Conservation (phyloP, 805 yeast species). For the Diddensiella santjacobensis region DNA sequence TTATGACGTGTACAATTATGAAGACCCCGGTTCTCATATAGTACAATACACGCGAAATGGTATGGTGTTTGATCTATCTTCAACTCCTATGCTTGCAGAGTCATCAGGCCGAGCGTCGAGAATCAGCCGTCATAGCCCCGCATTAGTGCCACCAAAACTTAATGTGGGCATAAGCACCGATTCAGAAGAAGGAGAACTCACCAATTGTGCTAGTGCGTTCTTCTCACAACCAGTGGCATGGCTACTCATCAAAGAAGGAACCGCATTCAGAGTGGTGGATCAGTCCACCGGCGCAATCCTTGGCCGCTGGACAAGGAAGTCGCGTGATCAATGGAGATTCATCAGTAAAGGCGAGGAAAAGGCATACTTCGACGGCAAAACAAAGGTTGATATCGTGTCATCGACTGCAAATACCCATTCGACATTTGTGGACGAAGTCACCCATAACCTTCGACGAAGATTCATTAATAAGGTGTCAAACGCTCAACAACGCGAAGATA, state of each 20-base stretch:
- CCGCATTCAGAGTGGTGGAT: slow-evolving; percentile 18
- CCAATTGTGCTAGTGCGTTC: neutral
- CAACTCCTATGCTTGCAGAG: neutral
- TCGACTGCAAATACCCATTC: neutral
- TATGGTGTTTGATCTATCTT: slow-evolving; percentile 1
- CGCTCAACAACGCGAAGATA: too few relatives aligned
- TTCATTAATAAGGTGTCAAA: neutral
- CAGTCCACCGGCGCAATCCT: slow-evolving; percentile 19
- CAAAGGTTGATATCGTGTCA: neutral
- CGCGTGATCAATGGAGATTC: slow-evolving; percentile 10
- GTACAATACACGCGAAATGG: slow-evolving; percentile 1
- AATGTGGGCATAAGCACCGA: neutral
- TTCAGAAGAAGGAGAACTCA: neutral
- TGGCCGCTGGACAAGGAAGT: slow-evolving; percentile 22
- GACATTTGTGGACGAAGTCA: slow-evolving; percentile 5
- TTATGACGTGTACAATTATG: slow-evolving; percentile 3
- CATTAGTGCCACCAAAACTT: neutral
- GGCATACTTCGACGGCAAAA: slow-evolving; percentile 3
- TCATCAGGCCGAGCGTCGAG: neutral
- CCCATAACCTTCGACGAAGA: slow-evolving; percentile 4
- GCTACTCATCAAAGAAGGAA: slow-evolving; percentile 14
- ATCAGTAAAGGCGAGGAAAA: slow-evolving; percentile 1
- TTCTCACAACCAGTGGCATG: slow-evolving; percentile 23
- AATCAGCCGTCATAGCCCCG: neutral
- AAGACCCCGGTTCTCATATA: slow-evolving; percentile 2